Conservation (phyloP, 1,284 basidiomycete genomes). For the Ustilago cynodontis region DNA sequence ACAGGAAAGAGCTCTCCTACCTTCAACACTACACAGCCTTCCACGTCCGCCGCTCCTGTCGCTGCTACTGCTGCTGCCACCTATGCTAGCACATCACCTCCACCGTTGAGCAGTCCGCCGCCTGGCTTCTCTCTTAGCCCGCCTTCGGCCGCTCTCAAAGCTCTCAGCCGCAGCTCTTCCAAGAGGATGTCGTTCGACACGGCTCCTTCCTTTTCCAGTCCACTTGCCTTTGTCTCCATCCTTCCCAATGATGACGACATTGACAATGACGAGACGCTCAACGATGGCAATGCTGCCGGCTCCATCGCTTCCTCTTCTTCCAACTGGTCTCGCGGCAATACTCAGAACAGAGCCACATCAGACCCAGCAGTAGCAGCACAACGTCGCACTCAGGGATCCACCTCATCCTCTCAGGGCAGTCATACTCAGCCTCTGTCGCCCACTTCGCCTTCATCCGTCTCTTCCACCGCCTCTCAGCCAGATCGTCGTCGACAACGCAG, state of each 20-base stretch:
- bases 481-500: slow-evolving; percentile 24
- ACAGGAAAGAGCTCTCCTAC: slow-evolving; percentile 16
- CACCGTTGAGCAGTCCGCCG: slow-evolving; percentile 23
- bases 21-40: slow-evolving; percentile 20
- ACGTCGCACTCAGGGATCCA: slow-evolving; percentile 23
- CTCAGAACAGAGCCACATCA: slow-evolving; percentile 3
- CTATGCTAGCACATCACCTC: slow-evolving; percentile 37
- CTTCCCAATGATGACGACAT: slow-evolving; percentile 58
- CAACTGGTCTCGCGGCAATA: not conserved
- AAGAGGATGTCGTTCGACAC: slow-evolving; percentile 59
- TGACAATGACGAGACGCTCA: slow-evolving; percentile 34
- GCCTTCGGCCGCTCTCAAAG: slow-evolving; percentile 41
- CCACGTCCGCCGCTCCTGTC: slow-evolving; percentile 1
- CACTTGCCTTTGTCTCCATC: slow-evolving; percentile 63
- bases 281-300: slow-evolving; percentile 21
- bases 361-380: slow-evolving; percentile 16
- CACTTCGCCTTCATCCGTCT: slow-evolving; percentile 38
- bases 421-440: slow-evolving; percentile 30
- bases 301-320: slow-evolving; percentile 5
- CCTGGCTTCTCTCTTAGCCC: slow-evolving; percentile 42
- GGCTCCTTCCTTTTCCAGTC: slow-evolving; percentile 66
- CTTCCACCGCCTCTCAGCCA: slow-evolving; percentile 28
- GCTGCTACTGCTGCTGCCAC: slow-evolving; percentile 4
- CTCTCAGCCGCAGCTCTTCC: slow-evolving; percentile 36
- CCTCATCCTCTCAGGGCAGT: slow-evolving; percentile 33